Evolutionary conservation across 2,329 filamentous ascomycete genomes (phyloP), one percentile per base, ranked within the genome.

Genomic region (Metarhizium rileyi): DNA sequence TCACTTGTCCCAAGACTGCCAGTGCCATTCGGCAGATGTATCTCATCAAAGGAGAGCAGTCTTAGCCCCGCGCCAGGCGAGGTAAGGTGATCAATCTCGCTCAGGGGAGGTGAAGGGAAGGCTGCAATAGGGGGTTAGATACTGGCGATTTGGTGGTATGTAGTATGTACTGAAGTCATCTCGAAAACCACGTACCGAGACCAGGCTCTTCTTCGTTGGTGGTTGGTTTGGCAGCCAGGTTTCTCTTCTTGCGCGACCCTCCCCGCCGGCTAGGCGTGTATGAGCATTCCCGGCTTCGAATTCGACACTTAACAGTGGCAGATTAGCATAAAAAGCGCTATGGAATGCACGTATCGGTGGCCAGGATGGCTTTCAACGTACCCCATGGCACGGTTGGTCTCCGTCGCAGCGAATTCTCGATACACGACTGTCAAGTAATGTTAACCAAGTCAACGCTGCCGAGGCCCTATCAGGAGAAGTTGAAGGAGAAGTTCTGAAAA

Each of bases 331-430:
- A 26, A 3, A 14, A 25, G 9, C 18, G 25, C 5, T 12, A 25
- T 14, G 20, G 16, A 25, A 23, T 8, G 16, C 2, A 16, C 38
- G 5, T 9, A 20, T 4, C 4, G 14, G 16, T 25, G 4, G 33
- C 16, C 12, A 20, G 10, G n/a, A 5, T 30, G 2, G 43, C 2
- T 28, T 41, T n/a, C 27, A n/a, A 53, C 46, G 16, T 18, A 35
- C 28, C 35, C 35, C 14, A 49, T 47, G 25, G 50, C 52, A 14
- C 33, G 40, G 23, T 47, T 45, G 23, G 52, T 50, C 47, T 35
- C 47, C 38, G 14, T 45, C 43, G 26, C 43, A 45, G 26, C 43
- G 43, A 30, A 35, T 45, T 4, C 43, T 45, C 26, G 43, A 28
- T 20, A 35, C 43, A 16, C 43, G 43, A 30, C 43, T 45, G 43